phyloP scores from a whole-genome alignment of 768 basidiomycete species.

The Leccinellum rugosiceps region DNA sequence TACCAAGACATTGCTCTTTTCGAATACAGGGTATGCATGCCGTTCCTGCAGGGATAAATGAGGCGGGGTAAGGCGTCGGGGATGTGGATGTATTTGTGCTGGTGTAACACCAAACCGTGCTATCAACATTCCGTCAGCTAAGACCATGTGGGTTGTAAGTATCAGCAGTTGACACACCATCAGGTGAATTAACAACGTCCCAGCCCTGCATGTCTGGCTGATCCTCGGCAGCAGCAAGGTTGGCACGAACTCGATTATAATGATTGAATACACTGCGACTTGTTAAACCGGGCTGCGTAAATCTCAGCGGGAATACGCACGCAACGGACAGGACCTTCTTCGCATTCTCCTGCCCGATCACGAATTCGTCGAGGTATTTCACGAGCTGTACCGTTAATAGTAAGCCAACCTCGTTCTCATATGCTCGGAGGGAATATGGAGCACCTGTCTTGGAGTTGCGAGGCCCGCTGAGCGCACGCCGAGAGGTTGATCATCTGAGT shows the following conservation, averaged over 20 bases:
- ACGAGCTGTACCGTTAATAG: constrained; percentile 51
- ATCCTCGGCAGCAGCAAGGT: constrained; percentile 51
- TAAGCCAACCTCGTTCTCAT: constrained; percentile 7
- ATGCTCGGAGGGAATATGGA: background rate
- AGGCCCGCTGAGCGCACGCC: constrained; percentile 41
- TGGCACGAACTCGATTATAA: constrained; percentile 83
- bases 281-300: constrained; percentile 1
- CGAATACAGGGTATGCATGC: constrained; percentile 60
- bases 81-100: constrained; percentile 64
- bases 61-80: constrained; percentile 35
- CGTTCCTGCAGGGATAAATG: constrained; percentile 38
- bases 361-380: constrained; percentile 82
- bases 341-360: constrained; percentile 88
- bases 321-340: constrained; percentile 95
- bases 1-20: constrained; percentile 95
- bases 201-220: constrained; percentile 29
- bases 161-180: constrained; percentile 24
- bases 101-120: constrained; percentile 44
- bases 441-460: constrained; percentile 59
- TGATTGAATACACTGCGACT: constrained; percentile 83
- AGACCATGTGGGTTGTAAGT: background rate
- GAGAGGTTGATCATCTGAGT: constrained; percentile 31
- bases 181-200: constrained; percentile 22
- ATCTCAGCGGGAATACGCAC: constrained; percentile 46
- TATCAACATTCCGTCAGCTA: constrained; percentile 10